These are phyloP conservation scores for Candida alai DNA, from an alignment of 805 yeast species.

Conservation along the genomic window DNA sequence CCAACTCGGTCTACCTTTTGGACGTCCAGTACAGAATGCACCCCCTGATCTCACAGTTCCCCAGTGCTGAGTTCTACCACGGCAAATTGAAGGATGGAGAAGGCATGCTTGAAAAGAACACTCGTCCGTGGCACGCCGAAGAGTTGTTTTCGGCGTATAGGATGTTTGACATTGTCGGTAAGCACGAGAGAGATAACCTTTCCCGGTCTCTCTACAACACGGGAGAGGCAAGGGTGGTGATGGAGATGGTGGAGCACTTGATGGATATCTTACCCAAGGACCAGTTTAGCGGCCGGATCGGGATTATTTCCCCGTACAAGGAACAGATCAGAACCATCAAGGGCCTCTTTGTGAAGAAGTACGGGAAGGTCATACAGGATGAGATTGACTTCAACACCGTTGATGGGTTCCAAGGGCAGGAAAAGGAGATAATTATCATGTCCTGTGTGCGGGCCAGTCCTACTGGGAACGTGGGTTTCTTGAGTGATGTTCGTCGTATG, in stretches of 20 bases:
- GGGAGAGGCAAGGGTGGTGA: slow-evolving; percentile 69
- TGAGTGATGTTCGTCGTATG: slow-evolving; percentile 91
- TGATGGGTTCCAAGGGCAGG: slow-evolving; percentile 92
- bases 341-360: slow-evolving; percentile 50
- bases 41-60: slow-evolving; percentile 83
- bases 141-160: slow-evolving; percentile 66
- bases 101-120: slow-evolving; percentile 55
- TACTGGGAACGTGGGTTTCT: slow-evolving; percentile 71
- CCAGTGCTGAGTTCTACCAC: slow-evolving; percentile 77
- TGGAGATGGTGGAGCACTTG: slow-evolving; percentile 57
- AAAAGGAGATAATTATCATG: slow-evolving; percentile 87
- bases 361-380: slow-evolving; percentile 59
- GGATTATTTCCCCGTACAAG: slow-evolving; percentile 92
- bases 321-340: slow-evolving; percentile 70
- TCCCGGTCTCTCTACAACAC: slow-evolving; percentile 70
- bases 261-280: slow-evolving; percentile 44
- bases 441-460: slow-evolving; percentile 92
- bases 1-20: slow-evolving; percentile 61
- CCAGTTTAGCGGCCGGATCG: slow-evolving; percentile 70
- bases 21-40: slow-evolving; percentile 98
- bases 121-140: slow-evolving; percentile 70
- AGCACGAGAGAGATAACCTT: slow-evolving; percentile 58
- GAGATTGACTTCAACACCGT: slow-evolving; percentile 89
- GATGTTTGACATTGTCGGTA: slow-evolving; percentile 64
- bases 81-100: slow-evolving; percentile 75